Evolutionary conservation across 106 monocot genomes (phyloP).

Genomic region (Triglochin maritima): DNA sequence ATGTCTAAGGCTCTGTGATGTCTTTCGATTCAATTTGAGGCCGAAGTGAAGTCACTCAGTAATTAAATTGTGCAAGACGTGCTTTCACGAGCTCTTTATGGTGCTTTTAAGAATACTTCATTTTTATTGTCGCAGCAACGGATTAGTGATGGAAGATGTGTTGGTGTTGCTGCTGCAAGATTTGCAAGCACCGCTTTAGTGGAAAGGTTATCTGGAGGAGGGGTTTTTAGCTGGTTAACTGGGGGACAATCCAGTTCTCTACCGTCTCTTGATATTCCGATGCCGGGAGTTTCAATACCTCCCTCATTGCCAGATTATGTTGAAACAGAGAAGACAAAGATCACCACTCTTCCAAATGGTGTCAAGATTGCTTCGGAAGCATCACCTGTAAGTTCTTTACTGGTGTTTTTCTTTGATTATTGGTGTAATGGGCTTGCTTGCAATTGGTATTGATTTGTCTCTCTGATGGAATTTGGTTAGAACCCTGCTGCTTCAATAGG

Average conservation of each 20-base stretch:
- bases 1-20: no score
- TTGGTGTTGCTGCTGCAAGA: slow-evolving; percentile 24
- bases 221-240: slow-evolving; percentile 52
- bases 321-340: slow-evolving; percentile 57
- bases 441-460: not conserved
- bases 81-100: no score
- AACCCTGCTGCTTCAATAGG: slow-evolving; percentile 72
- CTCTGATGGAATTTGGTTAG: slow-evolving; percentile 14
- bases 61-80: not conserved
- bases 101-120: not conserved
- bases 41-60: no score
- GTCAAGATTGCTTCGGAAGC: slow-evolving; percentile 72
- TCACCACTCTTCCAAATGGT: slow-evolving; percentile 71
- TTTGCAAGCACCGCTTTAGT: slow-evolving; percentile 66
- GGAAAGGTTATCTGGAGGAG: slow-evolving; percentile 54
- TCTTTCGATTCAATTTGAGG: no score
- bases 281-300: slow-evolving; percentile 47
- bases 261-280: slow-evolving; percentile 50
- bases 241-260: slow-evolving; percentile 36
- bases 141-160: not conserved
- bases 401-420: slow-evolving; percentile 1
- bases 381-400: slow-evolving; percentile 35
- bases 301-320: slow-evolving; percentile 54
- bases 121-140: not conserved
- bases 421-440: not conserved